phyloP scores from a whole-genome alignment of 1,139 yeast species.

The Geotrichum histeridarum region DNA sequence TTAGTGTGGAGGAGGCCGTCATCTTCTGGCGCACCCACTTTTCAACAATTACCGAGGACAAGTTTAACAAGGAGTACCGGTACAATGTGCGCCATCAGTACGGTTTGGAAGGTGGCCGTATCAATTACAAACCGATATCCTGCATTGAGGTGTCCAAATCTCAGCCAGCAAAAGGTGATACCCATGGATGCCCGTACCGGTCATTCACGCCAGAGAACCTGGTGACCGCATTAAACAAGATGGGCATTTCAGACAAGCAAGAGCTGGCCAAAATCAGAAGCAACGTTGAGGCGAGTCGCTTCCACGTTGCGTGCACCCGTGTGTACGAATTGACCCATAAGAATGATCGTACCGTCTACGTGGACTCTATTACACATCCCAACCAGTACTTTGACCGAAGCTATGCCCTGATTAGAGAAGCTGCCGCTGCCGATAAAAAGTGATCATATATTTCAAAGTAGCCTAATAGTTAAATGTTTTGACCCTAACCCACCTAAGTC shows the following conservation, averaged over 20 bases:
- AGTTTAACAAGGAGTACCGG: slow-evolving; percentile 78
- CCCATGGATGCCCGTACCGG: slow-evolving; percentile 91
- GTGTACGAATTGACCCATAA: slow-evolving; percentile 80
- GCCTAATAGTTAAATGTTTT: neutral
- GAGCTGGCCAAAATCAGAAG: slow-evolving; percentile 61
- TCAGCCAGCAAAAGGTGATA: slow-evolving; percentile 64
- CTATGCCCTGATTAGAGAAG: slow-evolving; percentile 5
- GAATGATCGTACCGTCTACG: slow-evolving; percentile 32
- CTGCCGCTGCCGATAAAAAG: neutral
- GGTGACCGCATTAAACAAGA: slow-evolving; percentile 48
- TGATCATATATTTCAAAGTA: neutral
- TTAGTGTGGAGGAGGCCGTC: slow-evolving; percentile 80
- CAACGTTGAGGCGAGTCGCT: slow-evolving; percentile 61
- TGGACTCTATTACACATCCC: slow-evolving; percentile 69
- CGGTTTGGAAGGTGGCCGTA: slow-evolving; percentile 87
- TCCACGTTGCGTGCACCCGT: slow-evolving; percentile 82
- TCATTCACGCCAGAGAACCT: slow-evolving; percentile 63
- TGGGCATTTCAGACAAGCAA: slow-evolving; percentile 67
- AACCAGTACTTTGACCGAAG: slow-evolving; percentile 74
- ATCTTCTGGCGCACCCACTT: slow-evolving; percentile 79
- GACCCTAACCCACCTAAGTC: neutral
- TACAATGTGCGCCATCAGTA: slow-evolving; percentile 85
- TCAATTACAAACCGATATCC: slow-evolving; percentile 79
- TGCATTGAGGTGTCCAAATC: slow-evolving; percentile 73
- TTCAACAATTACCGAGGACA: slow-evolving; percentile 60